A percentile compares a stretch with the other conserved stretches of the same genome.
Conservation (phyloP, 1,139 yeast genomes). For the Debaryomyces sp. region DNA sequence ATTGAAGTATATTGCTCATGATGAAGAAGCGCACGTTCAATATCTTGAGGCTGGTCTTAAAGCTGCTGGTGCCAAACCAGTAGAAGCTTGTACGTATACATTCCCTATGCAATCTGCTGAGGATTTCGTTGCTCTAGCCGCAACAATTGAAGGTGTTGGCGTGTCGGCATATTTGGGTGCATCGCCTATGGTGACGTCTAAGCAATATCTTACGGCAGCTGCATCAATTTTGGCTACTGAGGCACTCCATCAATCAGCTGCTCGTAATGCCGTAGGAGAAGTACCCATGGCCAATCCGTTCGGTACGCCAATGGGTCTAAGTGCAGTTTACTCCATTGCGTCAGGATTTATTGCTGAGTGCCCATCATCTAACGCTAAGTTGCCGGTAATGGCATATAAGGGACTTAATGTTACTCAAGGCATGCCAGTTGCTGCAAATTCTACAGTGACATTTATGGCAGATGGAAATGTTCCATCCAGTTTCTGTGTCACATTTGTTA, state of each 20-base stretch:
- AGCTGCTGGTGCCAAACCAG: slow-evolving; percentile 1
- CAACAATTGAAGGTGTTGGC: slow-evolving; percentile 3
- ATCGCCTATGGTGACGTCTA: background rate
- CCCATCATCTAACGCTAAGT: background rate
- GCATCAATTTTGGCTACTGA: slow-evolving; percentile 3
- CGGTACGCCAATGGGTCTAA: slow-evolving; percentile 1
- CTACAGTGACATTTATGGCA: background rate
- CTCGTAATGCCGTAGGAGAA: slow-evolving; percentile 1
- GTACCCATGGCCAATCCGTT: slow-evolving; percentile 1
- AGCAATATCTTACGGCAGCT: background rate
- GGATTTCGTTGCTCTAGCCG: slow-evolving; percentile 3
- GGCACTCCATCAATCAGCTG: slow-evolving; percentile 3
- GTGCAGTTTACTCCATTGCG: background rate
- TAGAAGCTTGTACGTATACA: slow-evolving; percentile 1
- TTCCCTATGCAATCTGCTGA: background rate
- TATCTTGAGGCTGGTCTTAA: slow-evolving; percentile 3
- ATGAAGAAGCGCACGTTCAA: slow-evolving; percentile 1
- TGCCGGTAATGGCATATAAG: slow-evolving; percentile 1
- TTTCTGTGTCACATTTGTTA: background rate
- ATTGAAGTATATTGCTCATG: slow-evolving; percentile 1
- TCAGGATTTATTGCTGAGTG: background rate
- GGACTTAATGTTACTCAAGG: slow-evolving; percentile 1
- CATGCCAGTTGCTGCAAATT: background rate
- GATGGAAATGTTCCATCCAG: background rate
- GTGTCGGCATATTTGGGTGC: slow-evolving; percentile 3